phyloP scores from a whole-genome alignment of 2,329 filamentous ascomycete species.

The Tolypocladium pustulatum region DNA sequence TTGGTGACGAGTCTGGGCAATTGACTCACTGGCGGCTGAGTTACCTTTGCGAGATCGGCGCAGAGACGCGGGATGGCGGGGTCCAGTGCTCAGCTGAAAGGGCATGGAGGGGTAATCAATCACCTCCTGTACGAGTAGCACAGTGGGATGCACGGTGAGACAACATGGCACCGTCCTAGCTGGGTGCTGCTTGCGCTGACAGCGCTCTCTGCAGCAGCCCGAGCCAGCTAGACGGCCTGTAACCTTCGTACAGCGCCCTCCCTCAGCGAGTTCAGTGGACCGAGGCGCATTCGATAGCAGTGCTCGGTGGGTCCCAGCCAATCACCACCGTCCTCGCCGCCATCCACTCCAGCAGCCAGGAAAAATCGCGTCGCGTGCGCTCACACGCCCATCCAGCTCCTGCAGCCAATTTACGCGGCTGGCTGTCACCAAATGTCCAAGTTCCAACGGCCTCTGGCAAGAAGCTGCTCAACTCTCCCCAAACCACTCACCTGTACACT shows the following conservation, averaged over 20 bases:
- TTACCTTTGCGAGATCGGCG: background rate
- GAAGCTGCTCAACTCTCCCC: background rate
- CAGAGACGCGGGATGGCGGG: background rate
- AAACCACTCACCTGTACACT: background rate
- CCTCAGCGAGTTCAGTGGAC: background rate
- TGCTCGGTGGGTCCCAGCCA: background rate
- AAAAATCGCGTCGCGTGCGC: constrained; percentile 1
- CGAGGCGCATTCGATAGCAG: background rate
- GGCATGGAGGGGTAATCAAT: background rate
- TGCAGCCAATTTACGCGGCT: constrained; percentile 9
- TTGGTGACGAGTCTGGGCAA: background rate
- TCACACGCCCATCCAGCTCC: background rate
- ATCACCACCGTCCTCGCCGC: background rate
- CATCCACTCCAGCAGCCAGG: background rate
- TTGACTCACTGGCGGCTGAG: background rate
- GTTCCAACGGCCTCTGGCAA: background rate
- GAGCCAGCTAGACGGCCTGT: background rate
- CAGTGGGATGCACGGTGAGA: too few species aligned
- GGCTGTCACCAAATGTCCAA: background rate
- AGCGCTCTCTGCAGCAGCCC: too few species aligned
- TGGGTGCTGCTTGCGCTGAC: background rate
- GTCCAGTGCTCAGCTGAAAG: background rate
- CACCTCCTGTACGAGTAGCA: too few species aligned
- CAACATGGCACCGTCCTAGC: too few species aligned
- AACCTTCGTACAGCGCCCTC: background rate